Base-by-base conservation (phyloP, 2,329 filamentous ascomycete genomes). In the Cladophialophora yegresii region DNA sequence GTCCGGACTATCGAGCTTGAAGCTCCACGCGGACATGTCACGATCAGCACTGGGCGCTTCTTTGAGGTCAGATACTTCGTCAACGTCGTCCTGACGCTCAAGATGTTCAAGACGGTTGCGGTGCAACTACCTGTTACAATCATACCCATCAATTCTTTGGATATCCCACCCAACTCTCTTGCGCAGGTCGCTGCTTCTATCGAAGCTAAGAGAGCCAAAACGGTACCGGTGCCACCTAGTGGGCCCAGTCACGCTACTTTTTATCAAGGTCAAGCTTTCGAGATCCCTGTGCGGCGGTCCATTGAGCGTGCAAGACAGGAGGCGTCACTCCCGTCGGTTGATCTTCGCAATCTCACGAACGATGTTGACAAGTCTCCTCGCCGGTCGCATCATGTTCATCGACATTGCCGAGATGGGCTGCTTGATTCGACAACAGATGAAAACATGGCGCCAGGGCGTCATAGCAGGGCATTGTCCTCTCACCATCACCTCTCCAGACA, bases 51-150 rank as follows among this genome's bases (percentile, higher is more conserved):
- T 77, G 80, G 82, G 22, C 82, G 84, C 71, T 84, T 80, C 70
- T 84, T 85, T 62, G 83, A 84, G 73, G 81, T 85, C 16, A 78
- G 82, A 22, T 84, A 82, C 69, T 84, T 85, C 62, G 73, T 85
- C 23, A 84, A 83, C 62, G 75, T 84, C 20, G 75, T 80, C 22
- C 76, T 80, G n/a, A 75, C 76, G 51, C 76, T 77, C 26, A 74
- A 78, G 13, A 79, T 79, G 67, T 78, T 77, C 62, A 84, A 81
- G 71, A 71, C 80, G n/a, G 77, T 84, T 22, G 79, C 79, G 8
- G 79, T 85, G 6, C 83, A 85, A 66, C 72, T 85, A 50, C 83
- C 83, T 4, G 81, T 85, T 60, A 82, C 83, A 2, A 76, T 85
- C 58, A 82, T 85, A 45, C 83, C 84, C 68, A 84, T 84, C 76